Percentiles rank a stretch among this genome's conserved stretches.
Evolutionary conservation across 257 asterid species (phyloP).

Genomic region (Solanum acaule): DNA sequence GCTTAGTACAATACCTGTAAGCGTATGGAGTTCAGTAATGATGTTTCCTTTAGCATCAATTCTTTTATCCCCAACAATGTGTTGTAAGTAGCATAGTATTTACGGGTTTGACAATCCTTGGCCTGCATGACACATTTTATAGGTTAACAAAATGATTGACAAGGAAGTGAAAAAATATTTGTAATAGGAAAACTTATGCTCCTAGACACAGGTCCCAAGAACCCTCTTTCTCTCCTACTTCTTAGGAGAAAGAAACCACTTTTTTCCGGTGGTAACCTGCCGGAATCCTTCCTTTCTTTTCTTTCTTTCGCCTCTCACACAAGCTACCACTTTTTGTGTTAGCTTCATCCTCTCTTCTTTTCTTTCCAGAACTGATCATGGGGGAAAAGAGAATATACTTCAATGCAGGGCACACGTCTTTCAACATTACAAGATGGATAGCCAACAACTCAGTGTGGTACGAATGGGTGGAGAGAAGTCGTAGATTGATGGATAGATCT

Average conservation of each 20-base stretch:
- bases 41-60: conserved; percentile 74
- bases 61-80: conserved; percentile 75
- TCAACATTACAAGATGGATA: not conserved
- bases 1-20: conserved; percentile 52
- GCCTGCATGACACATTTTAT: conserved; percentile 28
- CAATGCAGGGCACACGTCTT: not conserved
- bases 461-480: not conserved
- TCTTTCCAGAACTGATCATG: not conserved
- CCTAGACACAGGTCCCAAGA: not conserved
- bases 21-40: conserved; percentile 69
- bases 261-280: not conserved
- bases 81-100: conserved; percentile 65
- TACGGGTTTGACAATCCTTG: conserved; percentile 56
- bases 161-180: too few relatives aligned
- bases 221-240: not conserved
- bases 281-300: not conserved
- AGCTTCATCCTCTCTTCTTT: not conserved
- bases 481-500: not conserved
- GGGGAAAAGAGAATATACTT: too few relatives aligned
- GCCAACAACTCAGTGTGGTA: not conserved
- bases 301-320: not conserved
- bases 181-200: too few relatives aligned
- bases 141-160: not conserved
- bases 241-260: not conserved
- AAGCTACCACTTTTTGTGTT: not conserved